A percentile compares a stretch with the other conserved stretches of the same genome.
These are phyloP conservation scores for Pholiota molesta DNA, from an alignment of 768 basidiomycete genomes.

Conservation along the genomic window DNA sequence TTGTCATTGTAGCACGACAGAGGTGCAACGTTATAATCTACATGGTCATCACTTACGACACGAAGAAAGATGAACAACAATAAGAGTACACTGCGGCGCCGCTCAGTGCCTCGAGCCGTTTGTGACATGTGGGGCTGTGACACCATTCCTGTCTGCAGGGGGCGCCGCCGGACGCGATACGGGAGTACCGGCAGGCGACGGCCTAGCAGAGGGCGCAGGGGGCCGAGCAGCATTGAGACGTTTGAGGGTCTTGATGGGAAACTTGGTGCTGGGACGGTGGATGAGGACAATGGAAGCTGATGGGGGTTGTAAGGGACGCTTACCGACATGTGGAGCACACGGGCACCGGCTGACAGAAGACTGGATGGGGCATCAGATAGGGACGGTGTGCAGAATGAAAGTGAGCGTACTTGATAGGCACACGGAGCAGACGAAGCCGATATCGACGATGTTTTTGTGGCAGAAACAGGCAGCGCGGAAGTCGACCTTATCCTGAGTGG, in stretches of 20 bases:
- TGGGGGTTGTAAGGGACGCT: conserved; percentile 32
- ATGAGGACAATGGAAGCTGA: conserved; percentile 4
- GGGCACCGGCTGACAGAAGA: conserved; percentile 92
- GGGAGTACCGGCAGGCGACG: conserved; percentile 35
- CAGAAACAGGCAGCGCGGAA: conserved; percentile 99
- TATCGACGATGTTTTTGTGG: conserved; percentile 94
- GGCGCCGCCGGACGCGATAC: conserved; percentile 29
- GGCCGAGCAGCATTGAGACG: conserved; percentile 70
- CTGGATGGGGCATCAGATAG: conserved; percentile 41
- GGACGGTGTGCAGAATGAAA: conserved; percentile 1
- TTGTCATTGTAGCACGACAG: conserved; percentile 36
- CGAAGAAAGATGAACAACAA: conserved; percentile 10
- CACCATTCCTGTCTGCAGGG: conserved; percentile 10
- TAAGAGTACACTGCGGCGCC: conserved; percentile 2
- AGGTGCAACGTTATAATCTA: not conserved
- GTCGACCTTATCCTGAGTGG: conserved; percentile 94
- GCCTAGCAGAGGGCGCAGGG: conserved; percentile 27
- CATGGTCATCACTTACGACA: conserved; percentile 11
- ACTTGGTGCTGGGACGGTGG: conserved; percentile 71
- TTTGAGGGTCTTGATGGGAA: conserved; percentile 90
- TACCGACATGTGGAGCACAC: conserved; percentile 94
- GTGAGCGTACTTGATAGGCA: conserved; percentile 84
- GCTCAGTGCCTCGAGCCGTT: conserved; percentile 30
- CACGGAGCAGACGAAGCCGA: conserved; percentile 98
- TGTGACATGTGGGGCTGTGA: conserved; percentile 12